Evolutionary conservation across 176 grass and related monocot genomes (phyloP).

Genomic region (Metroxylon sagu): DNA sequence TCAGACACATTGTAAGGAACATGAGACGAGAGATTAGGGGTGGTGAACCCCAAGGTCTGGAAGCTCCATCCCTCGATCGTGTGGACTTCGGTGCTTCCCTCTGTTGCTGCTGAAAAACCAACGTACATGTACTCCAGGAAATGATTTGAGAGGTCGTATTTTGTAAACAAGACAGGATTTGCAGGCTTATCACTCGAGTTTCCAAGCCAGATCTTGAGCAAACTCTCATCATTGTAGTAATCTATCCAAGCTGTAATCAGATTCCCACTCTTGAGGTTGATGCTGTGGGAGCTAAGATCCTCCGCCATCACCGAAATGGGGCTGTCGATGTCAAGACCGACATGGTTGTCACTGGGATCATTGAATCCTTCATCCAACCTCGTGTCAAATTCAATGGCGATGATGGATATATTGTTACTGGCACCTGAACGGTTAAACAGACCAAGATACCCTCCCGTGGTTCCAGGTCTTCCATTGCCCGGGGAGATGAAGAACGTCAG

Average conservation of each 20-base stretch:
- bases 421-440: slow-evolving; percentile 45
- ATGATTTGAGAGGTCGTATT: slow-evolving; percentile 38
- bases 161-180: slow-evolving; percentile 31
- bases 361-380: slow-evolving; percentile 45
- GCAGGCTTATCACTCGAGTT: slow-evolving; percentile 32
- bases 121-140: slow-evolving; percentile 60
- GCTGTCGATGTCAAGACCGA: slow-evolving; percentile 55
- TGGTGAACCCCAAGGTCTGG: slow-evolving; percentile 37
- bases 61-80: slow-evolving; percentile 72
- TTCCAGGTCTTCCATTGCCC: slow-evolving; percentile 37
- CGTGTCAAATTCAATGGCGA: slow-evolving; percentile 69
- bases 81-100: slow-evolving; percentile 69
- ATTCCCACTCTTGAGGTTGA: slow-evolving; percentile 61
- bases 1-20: slow-evolving; percentile 19
- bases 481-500: slow-evolving; percentile 79
- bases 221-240: slow-evolving; percentile 28
- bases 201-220: slow-evolving; percentile 45
- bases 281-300: slow-evolving; percentile 32
- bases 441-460: slow-evolving; percentile 67
- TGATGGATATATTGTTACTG: slow-evolving; percentile 21
- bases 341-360: slow-evolving; percentile 59
- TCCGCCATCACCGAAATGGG: slow-evolving; percentile 30
- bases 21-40: slow-evolving; percentile 14
- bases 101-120: slow-evolving; percentile 75
- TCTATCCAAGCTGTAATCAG: slow-evolving; percentile 67